A percentile compares a stretch with the other conserved stretches of the same genome.
phyloP scores from a whole-genome alignment of 805 yeast genomes.

The Wickerhamomyces chaumierensis region DNA sequence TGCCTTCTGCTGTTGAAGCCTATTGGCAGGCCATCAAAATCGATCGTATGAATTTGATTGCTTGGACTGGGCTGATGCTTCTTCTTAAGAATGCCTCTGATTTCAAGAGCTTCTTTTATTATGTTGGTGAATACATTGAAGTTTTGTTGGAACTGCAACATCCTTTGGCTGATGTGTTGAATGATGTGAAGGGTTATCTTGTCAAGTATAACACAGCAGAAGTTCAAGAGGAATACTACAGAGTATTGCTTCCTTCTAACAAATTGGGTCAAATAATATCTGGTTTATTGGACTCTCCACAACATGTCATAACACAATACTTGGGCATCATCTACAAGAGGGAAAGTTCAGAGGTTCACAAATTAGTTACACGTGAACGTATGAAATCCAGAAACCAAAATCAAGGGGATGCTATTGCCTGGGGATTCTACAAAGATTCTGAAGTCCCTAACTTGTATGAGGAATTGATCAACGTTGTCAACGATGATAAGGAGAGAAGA shows the following conservation, averaged over 20 bases:
- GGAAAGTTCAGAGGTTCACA: slow-evolving; percentile 32
- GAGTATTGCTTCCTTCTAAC: slow-evolving; percentile 44
- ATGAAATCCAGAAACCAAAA: slow-evolving; percentile 20
- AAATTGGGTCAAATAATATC: slow-evolving; percentile 42
- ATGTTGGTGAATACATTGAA: slow-evolving; percentile 33
- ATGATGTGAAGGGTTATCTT: slow-evolving; percentile 35
- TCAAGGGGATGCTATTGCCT: slow-evolving; percentile 27
- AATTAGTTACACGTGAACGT: slow-evolving; percentile 33
- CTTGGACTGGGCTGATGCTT: slow-evolving; percentile 74
- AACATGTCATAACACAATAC: slow-evolving; percentile 32
- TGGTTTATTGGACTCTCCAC: slow-evolving; percentile 33
- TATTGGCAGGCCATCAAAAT: slow-evolving; percentile 40
- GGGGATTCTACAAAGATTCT: slow-evolving; percentile 39
- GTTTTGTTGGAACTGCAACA: slow-evolving; percentile 30
- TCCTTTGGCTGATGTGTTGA: slow-evolving; percentile 35
- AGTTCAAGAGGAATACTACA: slow-evolving; percentile 36
- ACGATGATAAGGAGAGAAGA: slow-evolving; percentile 52
- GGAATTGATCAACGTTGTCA: slow-evolving; percentile 42
- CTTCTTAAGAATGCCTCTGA: slow-evolving; percentile 28
- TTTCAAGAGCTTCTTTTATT: slow-evolving; percentile 32
- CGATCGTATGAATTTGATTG: slow-evolving; percentile 41
- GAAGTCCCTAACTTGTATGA: slow-evolving; percentile 43
- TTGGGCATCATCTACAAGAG: slow-evolving; percentile 26
- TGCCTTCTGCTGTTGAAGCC: slow-evolving; percentile 27
- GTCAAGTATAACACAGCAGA: slow-evolving; percentile 20